phyloP scores from a whole-genome alignment of 371 early-diverging fungal species.

The Mucor velutinosus region DNA sequence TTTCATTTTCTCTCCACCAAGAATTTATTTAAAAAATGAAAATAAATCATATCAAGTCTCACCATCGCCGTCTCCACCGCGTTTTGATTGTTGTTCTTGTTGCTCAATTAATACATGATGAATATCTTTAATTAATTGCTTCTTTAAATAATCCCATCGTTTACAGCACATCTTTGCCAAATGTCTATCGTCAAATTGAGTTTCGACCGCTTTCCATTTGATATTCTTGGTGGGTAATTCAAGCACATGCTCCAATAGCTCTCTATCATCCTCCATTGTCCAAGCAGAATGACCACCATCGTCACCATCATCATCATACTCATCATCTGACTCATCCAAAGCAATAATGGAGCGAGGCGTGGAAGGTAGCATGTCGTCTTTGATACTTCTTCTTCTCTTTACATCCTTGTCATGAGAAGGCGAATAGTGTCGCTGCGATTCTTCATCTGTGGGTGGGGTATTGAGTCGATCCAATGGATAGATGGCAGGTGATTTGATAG shows the following conservation, averaged over 20 bases:
- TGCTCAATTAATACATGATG: not conserved
- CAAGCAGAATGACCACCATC: slow-evolving; percentile 13
- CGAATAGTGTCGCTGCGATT: not conserved
- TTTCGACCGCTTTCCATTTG: slow-evolving; percentile 38
- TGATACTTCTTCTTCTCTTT: slow-evolving; percentile 6
- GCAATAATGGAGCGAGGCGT: slow-evolving; percentile 22
- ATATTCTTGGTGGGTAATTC: slow-evolving; percentile 9
- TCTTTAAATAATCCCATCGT: slow-evolving; percentile 23
- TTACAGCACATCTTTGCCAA: slow-evolving; percentile 22
- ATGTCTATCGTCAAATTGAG: slow-evolving; percentile 21
- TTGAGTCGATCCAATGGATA: slow-evolving; percentile 19
- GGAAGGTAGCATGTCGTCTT: slow-evolving; percentile 19
- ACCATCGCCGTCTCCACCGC: not conserved
- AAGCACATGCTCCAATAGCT: slow-evolving; percentile 20
- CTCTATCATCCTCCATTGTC: slow-evolving; percentile 23
- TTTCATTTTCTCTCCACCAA: not conserved
- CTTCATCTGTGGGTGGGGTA: slow-evolving; percentile 23
- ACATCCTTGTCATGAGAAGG: not conserved
- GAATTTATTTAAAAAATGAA: not conserved
- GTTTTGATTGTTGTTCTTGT: not conserved
- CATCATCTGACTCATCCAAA: slow-evolving; percentile 21
- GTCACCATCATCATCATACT: slow-evolving; percentile 12
- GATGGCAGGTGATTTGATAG: not conserved
- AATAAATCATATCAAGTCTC: not conserved
- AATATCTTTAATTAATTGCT: slow-evolving; percentile 22